phyloP scores from a whole-genome alignment of 208 protist species.

The Porcisia hertigi region DNA sequence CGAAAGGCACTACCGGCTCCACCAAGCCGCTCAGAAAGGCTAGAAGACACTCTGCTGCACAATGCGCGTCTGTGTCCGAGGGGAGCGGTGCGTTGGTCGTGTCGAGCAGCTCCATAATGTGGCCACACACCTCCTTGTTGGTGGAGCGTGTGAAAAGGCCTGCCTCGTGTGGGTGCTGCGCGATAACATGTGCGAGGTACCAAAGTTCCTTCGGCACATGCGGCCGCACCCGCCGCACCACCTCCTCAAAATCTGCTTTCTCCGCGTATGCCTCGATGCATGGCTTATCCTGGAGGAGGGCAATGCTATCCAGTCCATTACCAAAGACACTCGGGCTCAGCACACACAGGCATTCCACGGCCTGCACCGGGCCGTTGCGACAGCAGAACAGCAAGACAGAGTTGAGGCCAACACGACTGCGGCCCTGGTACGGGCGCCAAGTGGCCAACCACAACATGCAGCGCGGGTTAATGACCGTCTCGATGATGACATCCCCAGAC shows the following conservation, averaged over 20 bases:
- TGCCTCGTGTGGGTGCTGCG: slow-evolving; percentile 40
- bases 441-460: slow-evolving; percentile 64
- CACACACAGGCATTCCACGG: slow-evolving; percentile 63
- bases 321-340: slow-evolving; percentile 80
- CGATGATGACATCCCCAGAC: slow-evolving; percentile 56
- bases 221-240: slow-evolving; percentile 42
- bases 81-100: slow-evolving; percentile 39
- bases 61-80: slow-evolving; percentile 42
- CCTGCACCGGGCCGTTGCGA: slow-evolving; percentile 50
- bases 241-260: slow-evolving; percentile 35
- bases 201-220: slow-evolving; percentile 91
- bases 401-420: slow-evolving; percentile 39
- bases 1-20: slow-evolving; percentile 80
- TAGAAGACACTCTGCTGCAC: slow-evolving; percentile 69
- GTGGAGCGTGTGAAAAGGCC: slow-evolving; percentile 68
- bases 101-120: slow-evolving; percentile 78
- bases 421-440: slow-evolving; percentile 71
- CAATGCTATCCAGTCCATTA: slow-evolving; percentile 78
- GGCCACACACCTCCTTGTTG: slow-evolving; percentile 39
- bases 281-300: slow-evolving; percentile 48
- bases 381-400: slow-evolving; percentile 67
- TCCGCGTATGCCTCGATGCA: slow-evolving; percentile 68
- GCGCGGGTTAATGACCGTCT: slow-evolving; percentile 58
- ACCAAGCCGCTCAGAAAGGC: slow-evolving; percentile 75
- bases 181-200: slow-evolving; percentile 71